Base-by-base conservation (phyloP, 2,329 filamentous ascomycete genomes). In the Pestalotiopsis sp. region DNA sequence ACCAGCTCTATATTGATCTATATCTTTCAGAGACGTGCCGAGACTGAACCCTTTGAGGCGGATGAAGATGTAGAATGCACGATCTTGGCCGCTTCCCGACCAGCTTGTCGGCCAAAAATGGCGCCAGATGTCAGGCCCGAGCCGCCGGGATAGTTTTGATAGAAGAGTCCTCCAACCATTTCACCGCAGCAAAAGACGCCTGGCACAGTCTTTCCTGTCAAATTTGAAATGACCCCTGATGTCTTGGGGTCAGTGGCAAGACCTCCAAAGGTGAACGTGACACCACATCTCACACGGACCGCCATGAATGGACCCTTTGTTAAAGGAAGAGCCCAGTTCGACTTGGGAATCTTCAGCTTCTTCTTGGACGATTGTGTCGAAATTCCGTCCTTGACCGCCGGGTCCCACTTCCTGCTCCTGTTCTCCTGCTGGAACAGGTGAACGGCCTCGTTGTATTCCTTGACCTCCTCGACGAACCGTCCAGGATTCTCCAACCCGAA, bases 181-280 rank as follows among this genome's bases (percentile, higher is more conserved):
- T 92, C 90, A 0, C 90, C 90, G 3, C 82, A 85, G 71, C 88
- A 90, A 70, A 85, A 91, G 2, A 92, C 73, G 0, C 89, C 87
- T 0, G 83, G 82, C 4, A 92, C 82, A n/a, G 81, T 78, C 4
- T 74, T 73, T 1, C 80, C 80, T 0, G 82, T 85, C 0, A 78
- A 75, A 3, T 82, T 79, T 2, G 81, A 82, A 14, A 91, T 75
- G 0, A 91, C 85, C 3, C 81, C 83, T 0, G 66, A 62, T 0
- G 86, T 90, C 27, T 86, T 76, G 0, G 87, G 82, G 63, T 88
- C 83, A 1, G 90, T 84, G 4, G 83, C 82, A 6, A 92, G 77
- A 0, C 90, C 90, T 1, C 90, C 90, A 78, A 92, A 92, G 0
- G 90, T 92, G 72, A 92, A 92, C 0, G 90, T 92, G 17, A 92